phyloP scores from a whole-genome alignment of 345 rosid species.

The Sonneratia alba region DNA sequence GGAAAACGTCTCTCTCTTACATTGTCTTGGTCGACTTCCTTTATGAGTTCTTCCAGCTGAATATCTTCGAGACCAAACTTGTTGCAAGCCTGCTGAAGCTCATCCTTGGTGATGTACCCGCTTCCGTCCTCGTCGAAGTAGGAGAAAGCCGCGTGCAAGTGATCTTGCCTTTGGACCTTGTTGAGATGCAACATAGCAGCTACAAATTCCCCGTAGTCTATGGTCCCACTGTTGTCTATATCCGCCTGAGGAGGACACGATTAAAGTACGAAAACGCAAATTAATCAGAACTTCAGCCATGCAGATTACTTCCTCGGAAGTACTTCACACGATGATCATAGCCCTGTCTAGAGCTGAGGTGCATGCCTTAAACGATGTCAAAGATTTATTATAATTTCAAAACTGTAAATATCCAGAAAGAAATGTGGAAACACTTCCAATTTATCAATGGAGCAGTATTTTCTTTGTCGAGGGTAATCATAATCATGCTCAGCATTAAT shows the following conservation, averaged over 20 bases:
- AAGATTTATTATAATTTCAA: too few relatives aligned
- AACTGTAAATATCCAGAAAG: too few relatives aligned
- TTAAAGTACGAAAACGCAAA: background rate
- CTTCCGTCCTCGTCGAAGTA: constrained; percentile 92
- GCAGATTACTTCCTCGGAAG: background rate
- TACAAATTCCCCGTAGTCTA: constrained; percentile 82
- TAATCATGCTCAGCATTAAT: background rate
- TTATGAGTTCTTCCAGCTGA: constrained; percentile 56
- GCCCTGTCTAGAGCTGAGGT: background rate
- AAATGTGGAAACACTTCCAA: background rate
- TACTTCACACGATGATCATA: background rate
- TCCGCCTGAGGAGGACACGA: constrained; percentile 49
- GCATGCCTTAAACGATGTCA: too few relatives aligned
- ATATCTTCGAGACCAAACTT: constrained; percentile 60
- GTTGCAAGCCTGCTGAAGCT: constrained; percentile 74
- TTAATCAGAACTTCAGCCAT: background rate
- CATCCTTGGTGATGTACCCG: constrained; percentile 82
- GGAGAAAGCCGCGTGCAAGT: constrained; percentile 70
- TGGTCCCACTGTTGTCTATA: constrained; percentile 81
- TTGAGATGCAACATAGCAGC: constrained; percentile 93
- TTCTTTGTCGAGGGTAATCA: background rate
- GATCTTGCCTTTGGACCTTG: constrained; percentile 79
- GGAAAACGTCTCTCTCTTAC: constrained; percentile 22
- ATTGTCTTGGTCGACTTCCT: constrained; percentile 77
- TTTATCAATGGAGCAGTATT: background rate